Base-by-base conservation (phyloP, 192 early-diverging fungal species). In the Geranomyces variabilis region DNA sequence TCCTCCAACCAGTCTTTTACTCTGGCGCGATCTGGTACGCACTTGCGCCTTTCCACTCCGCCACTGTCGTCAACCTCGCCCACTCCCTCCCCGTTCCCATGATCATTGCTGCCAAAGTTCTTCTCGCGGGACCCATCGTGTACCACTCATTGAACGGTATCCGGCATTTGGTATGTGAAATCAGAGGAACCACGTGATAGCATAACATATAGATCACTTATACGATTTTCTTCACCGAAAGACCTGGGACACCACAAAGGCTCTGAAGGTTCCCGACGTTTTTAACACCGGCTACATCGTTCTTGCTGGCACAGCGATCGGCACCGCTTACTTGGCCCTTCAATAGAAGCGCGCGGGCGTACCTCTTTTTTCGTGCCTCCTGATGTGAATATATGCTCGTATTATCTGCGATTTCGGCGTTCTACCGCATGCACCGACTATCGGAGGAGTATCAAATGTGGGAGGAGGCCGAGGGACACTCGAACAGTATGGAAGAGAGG, bases 141-240 rank as follows among this genome's bases (percentile, higher is more conserved):
- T 98, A 84, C 88, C 94, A 98, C 80, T 78, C 83, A 31, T 86
- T 93, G 74, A 93, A 91, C 80, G 93, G 94, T 53, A 66, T 95
- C 48, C 86, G 96, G 66, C 96, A 98, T 82, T 86, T 96, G 91
- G 83, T 91, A 81, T 67, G 83, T 70, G 28, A 28, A 26, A 57
- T 24, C 15, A 55, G 4, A 41, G 5, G 36, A 41, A 41, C n/a
- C n/a, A n/a, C n/a, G n/a, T n/a, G 8, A 43, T 33, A 43, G 48
- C 15, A 41, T 55, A 36, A 29, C 28, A 55, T 7, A 9, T 19
- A 26, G 28, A 36, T 9, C 0, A 15, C 13, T 24, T 47, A 33
- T 64, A 21, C 12, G 2, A 4, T 21, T 72, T n/a, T 68, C 19
- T 49, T 47, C 7, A 28, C 51, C n/a, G n/a, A n/a, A n/a, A 92